Conservation (phyloP, 106 monocot species). For the Dactylorhiza incarnata region DNA sequence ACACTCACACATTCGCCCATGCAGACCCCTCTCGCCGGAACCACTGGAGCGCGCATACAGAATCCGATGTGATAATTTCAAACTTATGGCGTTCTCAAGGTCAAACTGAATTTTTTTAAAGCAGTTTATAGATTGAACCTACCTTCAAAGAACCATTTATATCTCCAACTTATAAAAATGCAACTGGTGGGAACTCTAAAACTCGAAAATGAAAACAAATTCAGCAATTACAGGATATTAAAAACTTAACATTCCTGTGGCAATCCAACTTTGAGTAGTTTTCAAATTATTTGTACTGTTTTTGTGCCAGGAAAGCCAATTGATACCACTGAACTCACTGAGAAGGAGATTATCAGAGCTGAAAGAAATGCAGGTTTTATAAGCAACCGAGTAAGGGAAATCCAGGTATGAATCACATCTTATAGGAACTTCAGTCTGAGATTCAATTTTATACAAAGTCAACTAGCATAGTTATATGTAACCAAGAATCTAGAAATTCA, state of each 20-base stretch:
- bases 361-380: constrained; percentile 86
- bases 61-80: neutral
- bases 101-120: neutral
- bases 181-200: neutral
- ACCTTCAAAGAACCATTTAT: neutral
- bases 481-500: neutral
- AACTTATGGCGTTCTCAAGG: neutral
- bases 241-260: neutral
- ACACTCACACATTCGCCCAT: too few relatives aligned
- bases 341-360: constrained; percentile 90
- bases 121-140: neutral
- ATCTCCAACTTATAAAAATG: neutral
- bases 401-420: constrained; percentile 43
- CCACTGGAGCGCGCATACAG: too few relatives aligned
- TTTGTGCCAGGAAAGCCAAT: constrained; percentile 38
- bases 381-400: constrained; percentile 77
- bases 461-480: neutral
- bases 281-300: neutral
- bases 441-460: neutral
- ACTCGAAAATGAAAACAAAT: neutral
- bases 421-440: neutral
- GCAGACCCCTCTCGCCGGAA: too few relatives aligned
- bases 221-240: neutral
- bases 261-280: neutral
- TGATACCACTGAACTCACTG: constrained; percentile 63